Percentiles rank a stretch among this genome's conserved stretches.
phyloP scores from a whole-genome alignment of 345 rosid genomes.

The Excoecaria agallocha region DNA sequence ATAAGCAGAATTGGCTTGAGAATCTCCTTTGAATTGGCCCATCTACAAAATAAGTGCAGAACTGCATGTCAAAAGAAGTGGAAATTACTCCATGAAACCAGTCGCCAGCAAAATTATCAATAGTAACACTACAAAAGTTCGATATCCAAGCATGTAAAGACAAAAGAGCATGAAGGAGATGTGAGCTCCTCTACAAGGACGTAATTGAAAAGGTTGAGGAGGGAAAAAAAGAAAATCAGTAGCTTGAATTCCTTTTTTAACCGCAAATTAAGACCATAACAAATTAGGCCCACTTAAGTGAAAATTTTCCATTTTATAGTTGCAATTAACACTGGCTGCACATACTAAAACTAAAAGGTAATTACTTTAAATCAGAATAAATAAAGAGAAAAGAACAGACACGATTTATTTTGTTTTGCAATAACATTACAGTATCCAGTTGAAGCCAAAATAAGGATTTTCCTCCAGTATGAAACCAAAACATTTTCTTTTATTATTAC shows the following conservation, averaged over 20 bases:
- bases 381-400: not conserved
- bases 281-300: not conserved
- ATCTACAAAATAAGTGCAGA: constrained; percentile 88
- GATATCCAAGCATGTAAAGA: too few species aligned
- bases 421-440: not conserved
- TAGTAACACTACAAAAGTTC: not conserved
- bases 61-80: constrained; percentile 83
- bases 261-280: not conserved
- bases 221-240: not conserved
- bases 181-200: not conserved
- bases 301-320: not conserved
- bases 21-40: constrained; percentile 56
- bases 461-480: too few species aligned
- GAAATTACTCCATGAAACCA: constrained; percentile 56
- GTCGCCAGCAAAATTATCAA: constrained; percentile 1
- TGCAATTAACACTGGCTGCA: not conserved
- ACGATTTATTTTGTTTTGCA: not conserved
- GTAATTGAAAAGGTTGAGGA: not conserved
- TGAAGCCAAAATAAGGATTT: not conserved
- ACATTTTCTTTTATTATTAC: too few species aligned
- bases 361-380: not conserved
- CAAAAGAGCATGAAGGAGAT: not conserved
- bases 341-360: not conserved
- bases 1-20: constrained; percentile 67
- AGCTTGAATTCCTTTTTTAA: not conserved